These are phyloP conservation scores for Scopulariopsis brevicaulis DNA, from an alignment of 2,329 filamentous ascomycete species.

Conservation along the genomic window DNA sequence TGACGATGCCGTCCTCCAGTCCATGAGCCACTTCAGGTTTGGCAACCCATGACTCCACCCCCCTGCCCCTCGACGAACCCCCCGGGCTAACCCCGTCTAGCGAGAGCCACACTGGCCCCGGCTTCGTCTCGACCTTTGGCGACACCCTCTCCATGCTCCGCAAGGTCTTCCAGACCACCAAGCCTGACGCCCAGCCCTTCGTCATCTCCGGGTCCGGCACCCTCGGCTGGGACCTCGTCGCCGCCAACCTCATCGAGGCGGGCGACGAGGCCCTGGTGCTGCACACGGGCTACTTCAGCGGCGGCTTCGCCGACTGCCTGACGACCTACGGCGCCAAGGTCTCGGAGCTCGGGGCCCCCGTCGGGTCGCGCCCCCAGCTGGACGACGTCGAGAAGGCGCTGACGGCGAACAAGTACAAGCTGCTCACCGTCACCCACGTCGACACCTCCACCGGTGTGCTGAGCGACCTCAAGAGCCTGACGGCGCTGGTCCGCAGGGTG, in stretches of 20 bases:
- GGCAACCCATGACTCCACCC: constrained; percentile 10
- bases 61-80: background rate
- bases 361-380: constrained; percentile 79
- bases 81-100: constrained; percentile 32
- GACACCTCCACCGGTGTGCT: constrained; percentile 96
- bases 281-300: constrained; percentile 94
- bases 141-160: constrained; percentile 81
- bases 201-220: constrained; percentile 91
- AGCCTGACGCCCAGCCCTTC: constrained; percentile 77
- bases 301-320: constrained; percentile 88
- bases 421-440: constrained; percentile 90
- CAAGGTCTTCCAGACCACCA: constrained; percentile 85
- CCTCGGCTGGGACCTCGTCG: constrained; percentile 90
- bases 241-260: constrained; percentile 82
- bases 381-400: constrained; percentile 81
- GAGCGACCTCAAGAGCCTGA: constrained; percentile 76
- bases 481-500: constrained; percentile 72
- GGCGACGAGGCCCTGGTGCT: constrained; percentile 88
- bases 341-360: constrained; percentile 79
- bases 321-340: constrained; percentile 82
- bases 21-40: constrained; percentile 90
- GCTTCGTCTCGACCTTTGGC: constrained; percentile 83
- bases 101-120: constrained; percentile 85
- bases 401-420: constrained; percentile 84
- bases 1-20: constrained; percentile 88